Evolutionary conservation across 805 yeast species (phyloP).

Genomic region (Starmerella bacillaris): DNA sequence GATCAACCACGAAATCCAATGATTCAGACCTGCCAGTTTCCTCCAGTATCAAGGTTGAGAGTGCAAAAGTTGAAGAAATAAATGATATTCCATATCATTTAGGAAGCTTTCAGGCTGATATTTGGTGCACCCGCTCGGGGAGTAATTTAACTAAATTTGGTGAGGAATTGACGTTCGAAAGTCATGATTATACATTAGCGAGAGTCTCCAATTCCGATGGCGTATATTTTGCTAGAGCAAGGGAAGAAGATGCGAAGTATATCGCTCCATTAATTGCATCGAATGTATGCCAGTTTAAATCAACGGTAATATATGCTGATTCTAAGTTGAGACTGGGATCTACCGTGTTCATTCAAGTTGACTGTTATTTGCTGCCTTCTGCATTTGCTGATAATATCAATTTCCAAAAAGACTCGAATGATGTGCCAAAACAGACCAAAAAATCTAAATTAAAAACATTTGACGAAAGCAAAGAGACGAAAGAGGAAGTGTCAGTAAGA

Average conservation of each 20-base stretch:
- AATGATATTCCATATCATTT: constrained; percentile 9
- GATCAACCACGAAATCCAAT: too few relatives aligned
- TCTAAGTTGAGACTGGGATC: constrained; percentile 55
- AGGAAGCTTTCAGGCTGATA: constrained; percentile 25
- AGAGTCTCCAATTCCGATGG: constrained; percentile 20
- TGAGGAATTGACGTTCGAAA: constrained; percentile 19
- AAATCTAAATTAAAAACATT: constrained; percentile 13
- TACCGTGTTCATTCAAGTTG: constrained; percentile 48
- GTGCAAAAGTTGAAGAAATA: neutral
- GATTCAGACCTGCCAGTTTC: neutral
- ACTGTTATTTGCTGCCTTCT: constrained; percentile 35
- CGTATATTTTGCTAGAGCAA: constrained; percentile 59
- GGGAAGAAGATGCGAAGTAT: constrained; percentile 48
- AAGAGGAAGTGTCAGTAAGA: constrained; percentile 34
- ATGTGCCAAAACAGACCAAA: neutral
- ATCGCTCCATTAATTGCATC: constrained; percentile 47
- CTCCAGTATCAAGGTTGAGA: neutral
- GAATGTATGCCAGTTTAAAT: constrained; percentile 36
- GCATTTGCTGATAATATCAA: constrained; percentile 22
- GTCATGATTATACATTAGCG: constrained; percentile 19
- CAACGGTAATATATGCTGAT: constrained; percentile 42
- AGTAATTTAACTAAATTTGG: constrained; percentile 19
- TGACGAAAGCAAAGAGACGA: constrained; percentile 31
- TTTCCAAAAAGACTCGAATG: neutral
- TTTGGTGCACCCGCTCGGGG: constrained; percentile 25